phyloP scores from a whole-genome alignment of 495 filamentous ascomycete genomes.

The Parathielavia hyrcaniae region DNA sequence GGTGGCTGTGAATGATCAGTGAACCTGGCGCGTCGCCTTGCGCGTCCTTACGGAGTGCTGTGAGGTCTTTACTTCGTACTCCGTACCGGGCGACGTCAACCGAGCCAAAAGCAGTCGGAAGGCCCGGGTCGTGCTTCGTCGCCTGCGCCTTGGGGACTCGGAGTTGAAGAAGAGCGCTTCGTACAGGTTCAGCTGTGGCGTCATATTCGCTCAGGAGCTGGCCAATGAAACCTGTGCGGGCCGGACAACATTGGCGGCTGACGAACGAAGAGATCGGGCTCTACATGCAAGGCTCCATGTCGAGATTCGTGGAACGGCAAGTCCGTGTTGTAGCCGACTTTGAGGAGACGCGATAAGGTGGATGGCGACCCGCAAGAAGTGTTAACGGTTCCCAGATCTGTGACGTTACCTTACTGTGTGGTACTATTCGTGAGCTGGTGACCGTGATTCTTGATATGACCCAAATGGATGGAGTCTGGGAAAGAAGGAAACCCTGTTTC shows the following conservation, averaged over 20 bases:
- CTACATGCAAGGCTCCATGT: conserved; percentile 11
- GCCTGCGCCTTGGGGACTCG: conserved; percentile 9
- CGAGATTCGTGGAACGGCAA: conserved; percentile 13
- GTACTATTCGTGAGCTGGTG: background rate
- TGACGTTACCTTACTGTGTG: background rate
- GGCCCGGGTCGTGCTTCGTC: conserved; percentile 1
- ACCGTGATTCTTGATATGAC: conserved; percentile 10
- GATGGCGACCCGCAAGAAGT: too few relatives aligned
- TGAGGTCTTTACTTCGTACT: background rate
- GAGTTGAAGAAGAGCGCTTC: background rate
- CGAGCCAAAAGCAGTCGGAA: conserved; percentile 2
- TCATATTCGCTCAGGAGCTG: conserved; percentile 21
- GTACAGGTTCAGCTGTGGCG: conserved; percentile 42
- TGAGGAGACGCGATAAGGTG: conserved; percentile 5
- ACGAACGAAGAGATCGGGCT: conserved; percentile 9
- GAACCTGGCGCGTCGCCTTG: background rate
- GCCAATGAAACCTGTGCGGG: conserved; percentile 27
- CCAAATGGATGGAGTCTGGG: background rate
- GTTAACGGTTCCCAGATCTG: conserved; percentile 2
- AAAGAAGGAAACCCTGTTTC: background rate
- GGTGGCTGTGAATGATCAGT: background rate
- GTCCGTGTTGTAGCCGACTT: conserved; percentile 10
- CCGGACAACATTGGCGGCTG: conserved; percentile 22
- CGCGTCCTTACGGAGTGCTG: background rate
- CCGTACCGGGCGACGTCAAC: background rate